Conservation (phyloP, 1,284 basidiomycete species). For the Xanthoconium separans region DNA sequence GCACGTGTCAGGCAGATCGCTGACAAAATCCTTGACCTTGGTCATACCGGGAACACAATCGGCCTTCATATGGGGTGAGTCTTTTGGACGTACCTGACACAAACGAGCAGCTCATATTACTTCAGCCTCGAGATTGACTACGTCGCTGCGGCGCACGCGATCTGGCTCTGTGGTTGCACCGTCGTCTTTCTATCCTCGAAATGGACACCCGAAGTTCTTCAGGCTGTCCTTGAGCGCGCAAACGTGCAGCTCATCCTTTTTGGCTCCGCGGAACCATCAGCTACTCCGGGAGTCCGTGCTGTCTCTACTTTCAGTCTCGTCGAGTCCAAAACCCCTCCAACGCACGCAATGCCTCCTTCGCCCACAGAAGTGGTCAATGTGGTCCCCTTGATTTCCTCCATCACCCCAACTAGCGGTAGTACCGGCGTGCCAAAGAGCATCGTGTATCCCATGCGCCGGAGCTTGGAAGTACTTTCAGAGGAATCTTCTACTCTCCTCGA, state of each 20-base stretch:
- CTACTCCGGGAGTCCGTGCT: conserved; percentile 6
- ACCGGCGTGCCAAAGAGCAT: conserved; percentile 30
- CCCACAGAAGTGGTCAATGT: conserved; percentile 11
- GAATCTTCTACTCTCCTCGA: conserved; percentile 26
- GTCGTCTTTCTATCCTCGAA: conserved; percentile 28
- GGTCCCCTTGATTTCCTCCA: conserved; percentile 22
- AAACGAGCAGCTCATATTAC: not conserved
- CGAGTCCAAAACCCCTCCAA: conserved; percentile 3
- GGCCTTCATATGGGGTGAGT: conserved; percentile 29
- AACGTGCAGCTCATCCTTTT: conserved; percentile 19
- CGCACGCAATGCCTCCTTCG: conserved; percentile 10
- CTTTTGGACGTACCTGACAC: not conserved
- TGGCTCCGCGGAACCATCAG: conserved; percentile 15
- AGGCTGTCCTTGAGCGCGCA: conserved; percentile 19
- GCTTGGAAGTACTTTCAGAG: conserved; percentile 22
- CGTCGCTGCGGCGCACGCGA: conserved; percentile 27
- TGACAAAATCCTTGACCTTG: conserved; percentile 17
- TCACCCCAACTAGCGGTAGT: conserved; percentile 28
- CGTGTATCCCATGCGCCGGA: conserved; percentile 27
- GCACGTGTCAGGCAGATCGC: conserved; percentile 25
- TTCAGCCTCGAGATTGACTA: conserved; percentile 28
- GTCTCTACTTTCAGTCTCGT: conserved; percentile 21
- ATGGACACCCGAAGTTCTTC: conserved; percentile 26
- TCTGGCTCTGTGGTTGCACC: conserved; percentile 25
- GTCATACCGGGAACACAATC: conserved; percentile 13